Base-by-base conservation (phyloP, 805 yeast genomes). In the Lipomyces mesembrius region DNA sequence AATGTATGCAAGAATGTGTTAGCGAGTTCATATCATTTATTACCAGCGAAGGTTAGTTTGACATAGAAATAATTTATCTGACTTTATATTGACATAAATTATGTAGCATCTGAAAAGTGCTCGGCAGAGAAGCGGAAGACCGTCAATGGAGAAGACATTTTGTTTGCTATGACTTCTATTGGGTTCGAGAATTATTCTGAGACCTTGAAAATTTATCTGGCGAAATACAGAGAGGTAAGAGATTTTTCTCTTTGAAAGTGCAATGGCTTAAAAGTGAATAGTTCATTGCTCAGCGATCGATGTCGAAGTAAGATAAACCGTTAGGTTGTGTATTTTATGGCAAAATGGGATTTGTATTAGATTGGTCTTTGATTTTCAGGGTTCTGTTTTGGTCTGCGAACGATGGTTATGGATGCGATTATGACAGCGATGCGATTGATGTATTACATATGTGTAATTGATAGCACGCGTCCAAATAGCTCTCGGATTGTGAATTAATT, bases 151-250 rank as follows among this genome's bases (percentile, higher is more conserved):
- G 91, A 87, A 72, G 91, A 87, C 68, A 83, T 87, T 17, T 75
- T 87, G 71, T 85, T 82, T 74, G 87, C 90, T 8, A 84, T 87
- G 88, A 81, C 82, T 53, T 82, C 87, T 8, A 78, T 87, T 39
- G 91, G 91, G 11, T 88, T 87, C 74, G 91, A 87, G 70, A 87
- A 87, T 74, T 88, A 88, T 73, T 83, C 89, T 34, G 91, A 87
- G 74, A 88, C 87, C 52, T 81, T 87, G 70, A 87, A 87, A 73
- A 88, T 87, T 53, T 88, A 87, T 73, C 77, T 87, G 66, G 89
- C 91, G 59, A 88, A 87, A 75, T 87, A 87, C 75, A 77, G 91
- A 72, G 88, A 87, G 71, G 73, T 71, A 55, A 14, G 64, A 53
- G 14, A 17, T 8, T 53, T 49, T 12, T 34, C 14, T 20, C 22